Conservation (phyloP, 2,329 filamentous ascomycete genomes). For the Ilyonectria destructans region DNA sequence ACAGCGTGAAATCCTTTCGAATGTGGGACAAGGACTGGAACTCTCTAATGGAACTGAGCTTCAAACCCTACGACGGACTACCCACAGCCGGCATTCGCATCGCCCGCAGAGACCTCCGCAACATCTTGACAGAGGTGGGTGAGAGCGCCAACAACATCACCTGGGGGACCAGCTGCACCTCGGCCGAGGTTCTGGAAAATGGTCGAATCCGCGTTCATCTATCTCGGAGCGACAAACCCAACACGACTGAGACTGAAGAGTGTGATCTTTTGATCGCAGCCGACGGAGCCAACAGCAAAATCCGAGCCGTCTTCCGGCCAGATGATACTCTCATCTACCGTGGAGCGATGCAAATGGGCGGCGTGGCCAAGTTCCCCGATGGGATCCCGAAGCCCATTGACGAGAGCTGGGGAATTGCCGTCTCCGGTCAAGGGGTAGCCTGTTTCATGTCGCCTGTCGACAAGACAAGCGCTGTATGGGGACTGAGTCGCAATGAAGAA, state of each 20-base stretch:
- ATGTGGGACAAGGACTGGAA: conserved; percentile 30
- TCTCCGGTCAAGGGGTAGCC: conserved; percentile 54
- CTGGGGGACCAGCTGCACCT: conserved; percentile 20
- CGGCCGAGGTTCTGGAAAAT: conserved; percentile 17
- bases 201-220: conserved; percentile 21
- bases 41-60: conserved; percentile 8
- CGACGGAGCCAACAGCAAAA: conserved; percentile 55
- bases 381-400: conserved; percentile 52
- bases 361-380: conserved; percentile 52
- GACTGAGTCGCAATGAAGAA: conserved; percentile 52
- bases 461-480: conserved; percentile 57
- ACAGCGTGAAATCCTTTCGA: conserved; percentile 15
- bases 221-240: background rate
- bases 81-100: conserved; percentile 21
- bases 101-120: conserved; percentile 19
- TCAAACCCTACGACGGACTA: conserved; percentile 14
- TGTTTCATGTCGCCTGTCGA: conserved; percentile 61
- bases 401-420: conserved; percentile 54
- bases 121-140: background rate
- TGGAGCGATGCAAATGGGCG: conserved; percentile 55
- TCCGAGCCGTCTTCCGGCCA: conserved; percentile 55
- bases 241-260: background rate
- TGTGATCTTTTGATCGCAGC: conserved; percentile 51
- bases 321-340: conserved; percentile 54
- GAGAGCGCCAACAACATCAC: conserved; percentile 1